Conservation (phyloP, 1,284 basidiomycete genomes). For the Cronartium quercuum region DNA sequence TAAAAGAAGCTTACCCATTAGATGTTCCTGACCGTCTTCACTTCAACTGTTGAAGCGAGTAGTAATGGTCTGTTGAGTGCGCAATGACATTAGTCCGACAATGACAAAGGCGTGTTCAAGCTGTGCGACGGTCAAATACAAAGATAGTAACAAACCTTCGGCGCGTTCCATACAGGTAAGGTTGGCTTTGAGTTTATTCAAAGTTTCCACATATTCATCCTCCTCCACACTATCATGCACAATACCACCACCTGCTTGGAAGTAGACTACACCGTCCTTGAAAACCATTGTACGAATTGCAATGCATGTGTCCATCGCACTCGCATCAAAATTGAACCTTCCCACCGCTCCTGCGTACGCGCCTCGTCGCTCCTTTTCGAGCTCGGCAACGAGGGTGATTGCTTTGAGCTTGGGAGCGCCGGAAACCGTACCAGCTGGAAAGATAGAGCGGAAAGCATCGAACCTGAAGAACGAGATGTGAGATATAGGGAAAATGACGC, state of each 20-base stretch:
- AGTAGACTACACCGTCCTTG: slow-evolving; percentile 83
- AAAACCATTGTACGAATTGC: slow-evolving; percentile 98
- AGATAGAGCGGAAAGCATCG: slow-evolving; percentile 97
- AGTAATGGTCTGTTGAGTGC: background rate
- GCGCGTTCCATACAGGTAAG: slow-evolving; percentile 75
- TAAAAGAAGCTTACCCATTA: too few relatives aligned
- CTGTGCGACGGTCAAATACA: background rate
- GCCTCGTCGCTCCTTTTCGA: slow-evolving; percentile 84
- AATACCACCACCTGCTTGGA: slow-evolving; percentile 96
- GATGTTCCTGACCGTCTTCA: background rate
- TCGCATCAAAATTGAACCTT: slow-evolving; percentile 87
- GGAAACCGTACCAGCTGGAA: slow-evolving; percentile 98
- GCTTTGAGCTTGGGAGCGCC: slow-evolving; percentile 99
- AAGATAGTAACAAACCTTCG: slow-evolving; percentile 64
- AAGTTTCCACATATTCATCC: slow-evolving; percentile 90
- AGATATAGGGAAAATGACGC: background rate
- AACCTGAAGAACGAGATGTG: slow-evolving; percentile 57
- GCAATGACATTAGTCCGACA: background rate
- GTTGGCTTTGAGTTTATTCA: slow-evolving; percentile 90
- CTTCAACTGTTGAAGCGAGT: background rate
- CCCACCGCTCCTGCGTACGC: slow-evolving; percentile 97
- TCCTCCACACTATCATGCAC: slow-evolving; percentile 96
- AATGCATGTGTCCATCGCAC: slow-evolving; percentile 97
- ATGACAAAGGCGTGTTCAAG: background rate
- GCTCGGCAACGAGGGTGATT: slow-evolving; percentile 79